Base-by-base conservation (phyloP, 2,329 filamentous ascomycete species). In the Penicillium sp. region DNA sequence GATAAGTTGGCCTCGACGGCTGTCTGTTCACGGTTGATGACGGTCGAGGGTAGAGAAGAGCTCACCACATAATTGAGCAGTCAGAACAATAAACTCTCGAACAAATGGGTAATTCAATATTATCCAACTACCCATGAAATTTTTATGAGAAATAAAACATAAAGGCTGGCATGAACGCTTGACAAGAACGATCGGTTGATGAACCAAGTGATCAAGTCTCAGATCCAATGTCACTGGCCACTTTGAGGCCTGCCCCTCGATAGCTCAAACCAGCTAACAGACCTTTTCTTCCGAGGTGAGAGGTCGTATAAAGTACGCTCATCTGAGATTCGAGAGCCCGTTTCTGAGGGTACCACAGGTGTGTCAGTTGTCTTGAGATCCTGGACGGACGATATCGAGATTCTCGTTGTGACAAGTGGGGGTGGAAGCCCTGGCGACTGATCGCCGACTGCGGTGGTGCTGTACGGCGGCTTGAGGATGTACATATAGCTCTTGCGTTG, bases 391-490 rank as follows among this genome's bases (percentile, higher is more conserved):
- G 50, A 53, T 3, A 55, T 43, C n/a, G 48, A 51, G 9, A 55
- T 55, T 2, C 50, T 55, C 2, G 53, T 55, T 2, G 53, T 55
- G 38, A 55, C 36, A 11, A 55, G 40, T 2, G 53, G 51, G 9
- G 53, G 53, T 3, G 54, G 51, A 39, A 54, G 52, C 18, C 43
- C 41, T 1, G 51, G 53, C 7, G 53, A 55, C 34, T 46, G 51
- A 39, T 46, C 45, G 12, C 44, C 45, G 5, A 48, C 45, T 5
- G 44, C 44, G 2, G 50, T 47, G 2, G 47, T 47, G 28, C 47
- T 47, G 34, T 45, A 45, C 9, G 44, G 40, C 12, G 37, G 28
- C 25, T 51, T 51, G 28, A 41, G 44, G 34, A 46, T 47, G 18
- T 49, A 50, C 11, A 44, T 37, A 28, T 50, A 47, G 40, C 36